Base-by-base conservation (phyloP, 23 red algal species). In the Gracilaria gracilis region DNA sequence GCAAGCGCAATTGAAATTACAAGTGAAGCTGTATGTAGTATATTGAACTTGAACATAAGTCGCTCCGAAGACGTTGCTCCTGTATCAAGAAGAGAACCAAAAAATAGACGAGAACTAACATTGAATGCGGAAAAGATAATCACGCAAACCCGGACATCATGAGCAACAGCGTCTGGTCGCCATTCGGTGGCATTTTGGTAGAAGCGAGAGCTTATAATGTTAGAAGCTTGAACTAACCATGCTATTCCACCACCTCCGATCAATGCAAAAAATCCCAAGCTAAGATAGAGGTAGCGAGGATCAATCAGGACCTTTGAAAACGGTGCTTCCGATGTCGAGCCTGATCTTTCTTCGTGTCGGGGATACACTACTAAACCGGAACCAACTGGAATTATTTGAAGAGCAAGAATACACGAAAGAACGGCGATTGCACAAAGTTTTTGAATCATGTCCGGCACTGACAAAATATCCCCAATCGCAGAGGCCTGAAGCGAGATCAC, bases 111-210 rank as follows among this genome's bases (percentile, higher is more conserved):
- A 55, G 66, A 77, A 44, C 37, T 64, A n/a, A 84, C 79, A 66
- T 84, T 84, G 36, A 64, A 75, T 2, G 89, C 59, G 39, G 89
- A 82, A 51, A 92, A 92, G 8, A 92, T 64, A 49, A 84, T 92
- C 8, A 92, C 89, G n/a, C 44, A 57, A n/a, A 51, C 42, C 7
- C 89, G 89, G 33, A 92, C 79, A 5, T 71, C 62, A n/a, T 28
- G 61, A 37, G 51, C 49, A 37, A 90, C 42, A 25, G 32, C 44
- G 24, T 84, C 65, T 29, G 59, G 47, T 38, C 32, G 79, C 79
- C 79, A 82, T 82, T 40, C 79, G 32, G 7, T 47, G 49, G 6
- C 36, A 40, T 9, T 44, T 25, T 65, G 25, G 54, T 82, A 82
- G 29, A 62, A 65, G 20, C 53, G 53, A 9, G 79, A 82, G 27